Evolutionary conservation across 306 rosid genomes (phyloP).

Genomic region (Cicer yamashitae): DNA sequence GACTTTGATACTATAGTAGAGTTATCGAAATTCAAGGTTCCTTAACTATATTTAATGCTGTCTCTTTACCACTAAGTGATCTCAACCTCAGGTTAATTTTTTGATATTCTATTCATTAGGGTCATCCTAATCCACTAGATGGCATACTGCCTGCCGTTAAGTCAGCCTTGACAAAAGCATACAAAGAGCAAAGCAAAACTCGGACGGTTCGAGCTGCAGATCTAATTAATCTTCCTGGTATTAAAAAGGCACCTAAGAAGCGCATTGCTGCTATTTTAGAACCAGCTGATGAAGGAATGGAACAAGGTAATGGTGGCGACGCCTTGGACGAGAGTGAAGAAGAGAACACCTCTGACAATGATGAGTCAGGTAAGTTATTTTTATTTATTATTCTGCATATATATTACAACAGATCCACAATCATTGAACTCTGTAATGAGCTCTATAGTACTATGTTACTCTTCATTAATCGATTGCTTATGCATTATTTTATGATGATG

Average conservation of each 20-base stretch:
- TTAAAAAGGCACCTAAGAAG: constrained; percentile 82
- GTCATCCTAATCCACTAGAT: constrained; percentile 78
- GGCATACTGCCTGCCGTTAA: constrained; percentile 77
- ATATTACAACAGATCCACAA: background rate
- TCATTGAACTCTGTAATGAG: background rate
- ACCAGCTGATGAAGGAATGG: constrained; percentile 67
- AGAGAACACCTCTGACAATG: constrained; percentile 71
- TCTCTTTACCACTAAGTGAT: constrained; percentile 3
- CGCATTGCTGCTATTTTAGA: constrained; percentile 89
- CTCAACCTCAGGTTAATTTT: constrained; percentile 23
- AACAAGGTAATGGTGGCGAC: constrained; percentile 58
- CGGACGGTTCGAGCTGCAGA: constrained; percentile 82
- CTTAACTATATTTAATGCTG: constrained; percentile 28
- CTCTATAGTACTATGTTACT: background rate
- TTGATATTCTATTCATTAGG: constrained; percentile 56
- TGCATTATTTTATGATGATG: constrained; percentile 30
- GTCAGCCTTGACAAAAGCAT: constrained; percentile 86
- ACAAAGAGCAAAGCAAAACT: constrained; percentile 77
- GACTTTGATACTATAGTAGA: constrained; percentile 85
- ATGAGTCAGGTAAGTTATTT: constrained; percentile 61
- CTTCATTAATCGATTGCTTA: constrained; percentile 23
- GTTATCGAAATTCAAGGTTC: constrained; percentile 89
- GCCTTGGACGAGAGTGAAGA: constrained; percentile 69
- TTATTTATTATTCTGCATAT: constrained; percentile 4
- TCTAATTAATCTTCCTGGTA: constrained; percentile 69